These are phyloP conservation scores for Amoeboaphelidium protococcarum DNA, from an alignment of 371 early-diverging fungal species.

Conservation along the genomic window DNA sequence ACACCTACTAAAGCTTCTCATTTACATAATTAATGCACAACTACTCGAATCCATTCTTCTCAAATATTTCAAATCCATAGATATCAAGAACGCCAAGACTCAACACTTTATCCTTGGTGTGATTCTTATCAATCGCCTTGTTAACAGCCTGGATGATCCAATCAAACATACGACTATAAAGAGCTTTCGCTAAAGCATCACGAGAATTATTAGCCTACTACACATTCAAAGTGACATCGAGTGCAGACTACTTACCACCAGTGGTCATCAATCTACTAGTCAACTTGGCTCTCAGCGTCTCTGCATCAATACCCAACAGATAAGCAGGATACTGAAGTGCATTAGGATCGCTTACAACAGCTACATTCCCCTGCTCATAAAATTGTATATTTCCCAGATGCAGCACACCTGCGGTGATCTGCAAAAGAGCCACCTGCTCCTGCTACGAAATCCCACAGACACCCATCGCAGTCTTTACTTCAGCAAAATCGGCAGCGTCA, in stretches of 20 bases:
- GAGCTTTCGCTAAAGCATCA: constrained; percentile 10
- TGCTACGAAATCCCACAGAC: constrained; percentile 38
- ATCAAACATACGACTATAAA: constrained; percentile 17
- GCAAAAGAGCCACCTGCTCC: constrained; percentile 47
- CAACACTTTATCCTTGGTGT: constrained; percentile 11
- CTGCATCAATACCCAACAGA: not conserved
- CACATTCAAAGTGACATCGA: constrained; percentile 4
- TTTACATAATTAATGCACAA: constrained; percentile 99
- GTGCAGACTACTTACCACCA: constrained; percentile 4
- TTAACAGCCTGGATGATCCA: constrained; percentile 7
- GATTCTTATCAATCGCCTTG: constrained; percentile 5
- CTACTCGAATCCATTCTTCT: constrained; percentile 97
- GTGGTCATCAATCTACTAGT: not conserved
- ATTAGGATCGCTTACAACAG: constrained; percentile 28
- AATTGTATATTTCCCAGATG: not conserved
- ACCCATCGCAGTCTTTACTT: constrained; percentile 48
- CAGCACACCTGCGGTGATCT: not conserved
- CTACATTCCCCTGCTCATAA: constrained; percentile 12
- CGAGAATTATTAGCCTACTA: constrained; percentile 8
- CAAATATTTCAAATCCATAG: constrained; percentile 84
- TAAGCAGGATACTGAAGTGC: constrained; percentile 9
- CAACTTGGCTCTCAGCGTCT: not conserved
- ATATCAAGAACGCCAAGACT: constrained; percentile 85
- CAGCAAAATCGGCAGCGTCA: constrained; percentile 38
- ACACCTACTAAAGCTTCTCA: constrained; percentile 98